A percentile compares a stretch with the other conserved stretches of the same genome.
These are phyloP conservation scores for Pseudoneurospora amorphoporcata DNA, from an alignment of 495 filamentous ascomycete species.

Conservation along the genomic window DNA sequence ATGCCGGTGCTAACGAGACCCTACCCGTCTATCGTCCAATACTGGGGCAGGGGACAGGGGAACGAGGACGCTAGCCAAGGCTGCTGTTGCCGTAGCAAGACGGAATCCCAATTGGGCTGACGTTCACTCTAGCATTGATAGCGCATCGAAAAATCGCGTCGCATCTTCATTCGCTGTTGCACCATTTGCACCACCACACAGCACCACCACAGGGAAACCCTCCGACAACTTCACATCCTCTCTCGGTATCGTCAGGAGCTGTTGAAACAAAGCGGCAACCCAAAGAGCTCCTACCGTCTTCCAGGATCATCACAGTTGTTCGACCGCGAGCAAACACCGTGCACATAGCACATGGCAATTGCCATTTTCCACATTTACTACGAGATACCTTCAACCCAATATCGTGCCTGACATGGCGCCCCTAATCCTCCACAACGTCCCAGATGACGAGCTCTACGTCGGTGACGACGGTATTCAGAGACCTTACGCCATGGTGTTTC, in stretches of 20 bases:
- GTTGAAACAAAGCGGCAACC: background rate
- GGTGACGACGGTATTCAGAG: constrained; percentile 46
- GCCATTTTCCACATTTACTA: background rate
- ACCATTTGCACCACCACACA: background rate
- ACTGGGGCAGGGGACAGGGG: background rate
- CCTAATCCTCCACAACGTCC: constrained; percentile 48
- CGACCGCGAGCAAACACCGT: background rate
- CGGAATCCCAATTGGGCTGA: background rate
- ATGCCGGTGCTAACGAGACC: background rate
- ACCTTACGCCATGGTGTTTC: constrained; percentile 46
- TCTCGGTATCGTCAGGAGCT: background rate
- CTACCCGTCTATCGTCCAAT: background rate
- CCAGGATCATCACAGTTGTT: background rate
- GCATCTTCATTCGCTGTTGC: background rate
- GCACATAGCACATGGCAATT: background rate
- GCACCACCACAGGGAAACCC: background rate
- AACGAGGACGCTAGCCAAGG: background rate
- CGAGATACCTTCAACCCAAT: background rate
- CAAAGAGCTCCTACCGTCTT: background rate
- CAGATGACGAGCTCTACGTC: constrained; percentile 47
- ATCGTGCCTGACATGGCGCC: constrained; percentile 34
- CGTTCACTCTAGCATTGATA: background rate
- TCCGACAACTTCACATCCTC: background rate
- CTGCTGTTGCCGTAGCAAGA: background rate
- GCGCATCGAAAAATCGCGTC: background rate